These are phyloP conservation scores for Westerdykella sp. DNA, from an alignment of 2,329 filamentous ascomycete species.

Conservation along the genomic window DNA sequence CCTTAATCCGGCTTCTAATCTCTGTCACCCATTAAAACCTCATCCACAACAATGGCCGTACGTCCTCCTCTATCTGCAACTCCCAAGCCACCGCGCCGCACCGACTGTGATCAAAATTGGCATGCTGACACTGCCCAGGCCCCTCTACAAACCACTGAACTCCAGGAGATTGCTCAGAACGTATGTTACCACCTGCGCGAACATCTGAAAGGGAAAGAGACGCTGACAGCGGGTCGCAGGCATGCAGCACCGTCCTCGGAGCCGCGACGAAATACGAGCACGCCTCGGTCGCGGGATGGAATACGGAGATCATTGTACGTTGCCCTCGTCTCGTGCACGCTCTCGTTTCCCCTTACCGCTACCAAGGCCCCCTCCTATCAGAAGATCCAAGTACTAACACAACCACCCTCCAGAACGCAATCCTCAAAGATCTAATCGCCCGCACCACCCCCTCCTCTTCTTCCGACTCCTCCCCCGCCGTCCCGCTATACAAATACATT, in stretches of 20 bases:
- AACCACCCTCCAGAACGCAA: conserved; percentile 53
- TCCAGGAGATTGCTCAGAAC: conserved; percentile 25
- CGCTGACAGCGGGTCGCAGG: conserved; percentile 47
- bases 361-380: too few relatives aligned
- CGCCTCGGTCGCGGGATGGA: conserved; percentile 78
- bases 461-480: conserved; percentile 40
- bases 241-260: conserved; percentile 72
- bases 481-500: conserved; percentile 80
- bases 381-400: background rate
- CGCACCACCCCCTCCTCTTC: conserved; percentile 53
- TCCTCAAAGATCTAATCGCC: conserved; percentile 71
- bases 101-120: too few relatives aligned
- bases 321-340: conserved; percentile 13
- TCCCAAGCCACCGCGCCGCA: background rate
- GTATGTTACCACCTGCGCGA: conserved; percentile 11
- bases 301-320: conserved; percentile 84
- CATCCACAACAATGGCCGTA: conserved; percentile 22
- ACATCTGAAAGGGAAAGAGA: conserved; percentile 5
- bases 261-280: conserved; percentile 79
- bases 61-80: conserved; percentile 3
- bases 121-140: conserved; percentile 10
- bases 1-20: too few relatives aligned
- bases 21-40: too few relatives aligned
- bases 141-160: conserved; percentile 29
- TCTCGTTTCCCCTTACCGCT: conserved; percentile 2